Conservation (phyloP, 2,329 filamentous ascomycete genomes). For the Orbilia blumenaviensis region DNA sequence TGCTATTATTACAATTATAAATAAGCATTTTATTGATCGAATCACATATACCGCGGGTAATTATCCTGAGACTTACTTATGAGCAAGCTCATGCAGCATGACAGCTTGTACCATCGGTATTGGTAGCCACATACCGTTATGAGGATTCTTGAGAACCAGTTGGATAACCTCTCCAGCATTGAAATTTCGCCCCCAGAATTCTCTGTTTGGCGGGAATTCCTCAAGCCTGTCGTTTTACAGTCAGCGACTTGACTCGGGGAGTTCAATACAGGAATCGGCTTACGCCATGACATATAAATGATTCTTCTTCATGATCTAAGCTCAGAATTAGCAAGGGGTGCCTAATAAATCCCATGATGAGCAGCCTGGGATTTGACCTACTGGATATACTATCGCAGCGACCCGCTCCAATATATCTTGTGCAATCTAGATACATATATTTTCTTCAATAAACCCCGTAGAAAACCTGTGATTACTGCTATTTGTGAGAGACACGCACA, state of each 20-base stretch:
- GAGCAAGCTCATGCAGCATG: constrained; percentile 73
- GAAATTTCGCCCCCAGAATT: constrained; percentile 74
- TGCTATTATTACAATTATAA: not conserved
- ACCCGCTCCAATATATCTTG: constrained; percentile 79
- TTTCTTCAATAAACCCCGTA: too few species aligned
- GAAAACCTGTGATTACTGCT: too few species aligned
- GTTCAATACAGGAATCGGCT: not conserved
- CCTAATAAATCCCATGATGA: not conserved
- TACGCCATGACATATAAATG: constrained; percentile 71
- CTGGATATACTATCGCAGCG: constrained; percentile 75
- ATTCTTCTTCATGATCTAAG: constrained; percentile 71
- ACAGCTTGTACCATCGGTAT: constrained; percentile 65
- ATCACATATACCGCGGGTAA: too few species aligned
- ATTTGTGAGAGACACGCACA: not conserved
- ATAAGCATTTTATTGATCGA: too few species aligned
- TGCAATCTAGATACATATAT: too few species aligned
- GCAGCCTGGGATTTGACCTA: constrained; percentile 59
- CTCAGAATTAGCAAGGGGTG: not conserved
- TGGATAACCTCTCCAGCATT: constrained; percentile 89
- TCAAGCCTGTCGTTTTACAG: constrained; percentile 68
- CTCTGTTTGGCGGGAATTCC: constrained; percentile 80
- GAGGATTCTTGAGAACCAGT: constrained; percentile 76
- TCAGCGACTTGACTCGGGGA: constrained; percentile 56
- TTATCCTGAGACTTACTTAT: constrained; percentile 59
- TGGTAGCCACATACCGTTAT: constrained; percentile 75